Conservation (phyloP, 1,139 yeast species). For the Hemisphaericaspora subhashii region DNA sequence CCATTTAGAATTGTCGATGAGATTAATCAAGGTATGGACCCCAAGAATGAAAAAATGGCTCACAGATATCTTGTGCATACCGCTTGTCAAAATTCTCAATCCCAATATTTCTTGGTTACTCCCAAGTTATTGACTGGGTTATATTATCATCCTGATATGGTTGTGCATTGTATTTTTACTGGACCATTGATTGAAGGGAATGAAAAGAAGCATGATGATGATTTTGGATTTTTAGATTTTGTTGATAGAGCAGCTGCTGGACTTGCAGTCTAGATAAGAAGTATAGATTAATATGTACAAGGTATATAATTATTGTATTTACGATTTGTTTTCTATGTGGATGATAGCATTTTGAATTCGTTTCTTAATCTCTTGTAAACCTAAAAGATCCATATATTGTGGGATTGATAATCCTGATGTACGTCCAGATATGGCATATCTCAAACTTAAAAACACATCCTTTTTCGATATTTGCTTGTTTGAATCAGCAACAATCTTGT, state of each 20-base stretch:
- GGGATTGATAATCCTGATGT: conserved; percentile 72
- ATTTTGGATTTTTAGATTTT: conserved; percentile 34
- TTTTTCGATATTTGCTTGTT: conserved; percentile 35
- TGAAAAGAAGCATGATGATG: conserved; percentile 11
- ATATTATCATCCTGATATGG: conserved; percentile 79
- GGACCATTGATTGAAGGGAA: conserved; percentile 39
- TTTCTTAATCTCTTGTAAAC: conserved; percentile 39
- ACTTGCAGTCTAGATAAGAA: neutral
- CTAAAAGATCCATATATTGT: conserved; percentile 55
- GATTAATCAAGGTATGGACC: conserved; percentile 99
- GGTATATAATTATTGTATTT: conserved; percentile 6
- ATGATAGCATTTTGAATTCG: conserved; percentile 35
- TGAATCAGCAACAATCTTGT: conserved; percentile 12
- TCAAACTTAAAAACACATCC: conserved; percentile 56
- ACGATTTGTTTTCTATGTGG: conserved; percentile 1
- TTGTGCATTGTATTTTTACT: conserved; percentile 85
- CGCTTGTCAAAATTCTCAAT: conserved; percentile 63
- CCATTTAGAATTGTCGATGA: conserved; percentile 97
- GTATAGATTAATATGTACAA: neutral
- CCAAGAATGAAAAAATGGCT: conserved; percentile 83
- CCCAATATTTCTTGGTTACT: conserved; percentile 88
- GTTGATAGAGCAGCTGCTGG: conserved; percentile 11
- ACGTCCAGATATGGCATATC: conserved; percentile 76
- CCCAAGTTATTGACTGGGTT: conserved; percentile 85
- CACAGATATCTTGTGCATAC: conserved; percentile 84